Conservation (phyloP, 768 basidiomycete species). For the Nidularia sp. region DNA sequence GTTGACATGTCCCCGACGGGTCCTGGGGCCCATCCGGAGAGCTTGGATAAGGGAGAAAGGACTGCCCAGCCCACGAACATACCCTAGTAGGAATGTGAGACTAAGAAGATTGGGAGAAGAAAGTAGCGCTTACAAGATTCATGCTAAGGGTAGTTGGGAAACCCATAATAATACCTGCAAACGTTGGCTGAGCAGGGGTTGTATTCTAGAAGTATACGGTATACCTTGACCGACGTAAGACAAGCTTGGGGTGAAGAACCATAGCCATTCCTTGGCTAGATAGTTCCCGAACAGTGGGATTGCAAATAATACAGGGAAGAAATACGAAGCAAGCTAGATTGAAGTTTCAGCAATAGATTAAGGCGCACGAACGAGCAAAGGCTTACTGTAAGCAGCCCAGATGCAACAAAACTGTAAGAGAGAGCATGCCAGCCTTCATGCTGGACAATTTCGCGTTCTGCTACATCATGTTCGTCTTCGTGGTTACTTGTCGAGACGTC, state of each 20-base stretch:
- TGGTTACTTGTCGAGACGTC: conserved; percentile 12
- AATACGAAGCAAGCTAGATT: conserved; percentile 74
- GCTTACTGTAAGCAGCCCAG: conserved; percentile 72
- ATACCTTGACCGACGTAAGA: conserved; percentile 91
- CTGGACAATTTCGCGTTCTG: conserved; percentile 47
- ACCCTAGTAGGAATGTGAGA: conserved; percentile 46
- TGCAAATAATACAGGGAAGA: conserved; percentile 85
- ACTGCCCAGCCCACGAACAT: conserved; percentile 97
- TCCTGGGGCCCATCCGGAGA: conserved; percentile 89
- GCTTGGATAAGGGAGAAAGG: conserved; percentile 83
- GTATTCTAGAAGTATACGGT: conserved; percentile 1
- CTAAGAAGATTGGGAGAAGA: neutral
- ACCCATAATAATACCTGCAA: conserved; percentile 91
- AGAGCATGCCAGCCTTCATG: conserved; percentile 77
- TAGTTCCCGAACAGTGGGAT: conserved; percentile 83
- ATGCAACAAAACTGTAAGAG: conserved; percentile 72
- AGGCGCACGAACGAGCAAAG: neutral
- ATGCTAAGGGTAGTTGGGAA: conserved; percentile 92
- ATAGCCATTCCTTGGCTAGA: conserved; percentile 85
- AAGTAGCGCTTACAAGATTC: conserved; percentile 60
- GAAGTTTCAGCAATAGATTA: conserved; percentile 4
- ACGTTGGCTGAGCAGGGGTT: neutral
- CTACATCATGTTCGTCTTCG: conserved; percentile 24
- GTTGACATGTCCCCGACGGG: conserved; percentile 81
- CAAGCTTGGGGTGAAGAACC: conserved; percentile 89